Conservation (phyloP, 2,329 filamentous ascomycete species). For the Talaromyces islandicus region DNA sequence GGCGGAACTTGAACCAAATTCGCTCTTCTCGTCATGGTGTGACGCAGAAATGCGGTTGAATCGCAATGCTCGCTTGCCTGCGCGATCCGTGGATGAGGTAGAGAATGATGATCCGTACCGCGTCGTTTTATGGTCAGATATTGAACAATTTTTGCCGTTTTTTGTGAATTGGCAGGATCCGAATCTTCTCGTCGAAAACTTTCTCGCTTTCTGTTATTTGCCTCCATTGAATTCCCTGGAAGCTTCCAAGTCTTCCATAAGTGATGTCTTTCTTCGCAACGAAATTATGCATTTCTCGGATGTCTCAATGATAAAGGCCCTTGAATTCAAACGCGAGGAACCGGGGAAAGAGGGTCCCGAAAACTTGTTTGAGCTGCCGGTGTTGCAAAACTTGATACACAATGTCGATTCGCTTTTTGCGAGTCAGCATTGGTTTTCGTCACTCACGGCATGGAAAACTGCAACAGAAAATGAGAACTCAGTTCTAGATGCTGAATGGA, state of each 20-base stretch:
- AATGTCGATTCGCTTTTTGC: constrained; percentile 53
- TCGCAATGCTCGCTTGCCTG: constrained; percentile 53
- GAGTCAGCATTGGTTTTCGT: constrained; percentile 40
- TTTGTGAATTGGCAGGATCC: constrained; percentile 27
- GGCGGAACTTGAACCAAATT: constrained; percentile 16
- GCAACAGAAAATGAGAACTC: constrained; percentile 22
- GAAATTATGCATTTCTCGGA: constrained; percentile 28
- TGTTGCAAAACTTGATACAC: constrained; percentile 30
- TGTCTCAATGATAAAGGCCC: constrained; percentile 12
- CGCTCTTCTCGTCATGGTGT: constrained; percentile 41
- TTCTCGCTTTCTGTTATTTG: constrained; percentile 61
- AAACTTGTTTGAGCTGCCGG: constrained; percentile 25
- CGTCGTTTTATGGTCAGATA: constrained; percentile 72
- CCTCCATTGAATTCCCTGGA: constrained; percentile 45
- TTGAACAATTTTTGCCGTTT: constrained; percentile 55
- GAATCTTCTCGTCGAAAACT: constrained; percentile 59
- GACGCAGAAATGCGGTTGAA: constrained; percentile 50
- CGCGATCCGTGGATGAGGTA: constrained; percentile 67
- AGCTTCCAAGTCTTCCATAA: constrained; percentile 33
- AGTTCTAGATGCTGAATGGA: constrained; percentile 40
- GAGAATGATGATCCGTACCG: constrained; percentile 77
- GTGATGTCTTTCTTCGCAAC: constrained; percentile 51
- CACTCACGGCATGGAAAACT: constrained; percentile 27
- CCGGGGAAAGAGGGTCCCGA: constrained; percentile 17
- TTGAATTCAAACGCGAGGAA: constrained; percentile 16